These are phyloP conservation scores for Myriosclerotinia curreyana DNA, from an alignment of 2,329 filamentous ascomycete genomes.

Conservation along the genomic window DNA sequence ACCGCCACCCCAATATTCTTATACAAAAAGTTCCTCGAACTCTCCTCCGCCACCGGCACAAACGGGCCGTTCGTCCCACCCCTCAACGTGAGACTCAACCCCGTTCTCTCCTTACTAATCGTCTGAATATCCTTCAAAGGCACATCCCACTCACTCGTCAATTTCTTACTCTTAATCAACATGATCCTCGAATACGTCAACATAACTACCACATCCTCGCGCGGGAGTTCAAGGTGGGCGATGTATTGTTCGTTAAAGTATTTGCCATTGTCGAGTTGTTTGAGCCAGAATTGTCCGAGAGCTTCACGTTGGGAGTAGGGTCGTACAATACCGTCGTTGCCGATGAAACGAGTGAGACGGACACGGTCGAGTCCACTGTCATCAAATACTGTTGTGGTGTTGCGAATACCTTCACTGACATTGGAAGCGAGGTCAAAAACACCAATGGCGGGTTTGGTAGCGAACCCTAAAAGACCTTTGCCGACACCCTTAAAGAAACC, in stretches of 20 bases:
- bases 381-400: conserved; percentile 98
- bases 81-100: conserved; percentile 82
- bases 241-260: conserved; percentile 99
- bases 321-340: conserved; percentile 86
- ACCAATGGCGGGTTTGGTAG: conserved; percentile 94
- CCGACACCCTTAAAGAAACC: conserved; percentile 98
- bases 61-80: conserved; percentile 93
- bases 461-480: conserved; percentile 89
- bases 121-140: conserved; percentile 94
- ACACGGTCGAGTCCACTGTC: conserved; percentile 91
- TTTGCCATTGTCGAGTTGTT: conserved; percentile 94
- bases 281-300: conserved; percentile 96
- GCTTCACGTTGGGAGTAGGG: conserved; percentile 94
- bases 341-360: conserved; percentile 88
- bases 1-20: conserved; percentile 63
- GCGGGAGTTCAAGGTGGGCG: conserved; percentile 87
- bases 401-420: conserved; percentile 94
- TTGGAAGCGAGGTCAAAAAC: conserved; percentile 97
- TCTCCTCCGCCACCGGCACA: conserved; percentile 88
- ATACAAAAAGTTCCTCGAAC: conserved; percentile 61
- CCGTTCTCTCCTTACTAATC: conserved; percentile 93
- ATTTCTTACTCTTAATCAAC: conserved; percentile 79
- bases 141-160: conserved; percentile 94
- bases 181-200: conserved; percentile 85
- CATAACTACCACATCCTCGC: conserved; percentile 85